Percentiles rank a stretch among this genome's conserved stretches.
Conservation (phyloP, 257 asterid genomes). For the Ehretia macrophylla region DNA sequence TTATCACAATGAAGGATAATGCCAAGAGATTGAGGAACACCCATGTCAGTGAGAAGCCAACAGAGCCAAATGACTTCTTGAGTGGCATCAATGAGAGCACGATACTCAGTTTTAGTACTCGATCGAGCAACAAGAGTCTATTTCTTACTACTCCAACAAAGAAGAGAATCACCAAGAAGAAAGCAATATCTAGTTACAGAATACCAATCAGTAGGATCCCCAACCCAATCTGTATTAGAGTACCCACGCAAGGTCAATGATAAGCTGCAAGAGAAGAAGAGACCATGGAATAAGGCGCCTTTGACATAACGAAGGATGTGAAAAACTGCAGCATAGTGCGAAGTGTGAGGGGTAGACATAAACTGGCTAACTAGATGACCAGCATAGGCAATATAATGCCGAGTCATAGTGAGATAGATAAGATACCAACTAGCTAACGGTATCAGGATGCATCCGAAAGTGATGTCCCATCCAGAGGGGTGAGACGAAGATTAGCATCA, state of each 20-base stretch:
- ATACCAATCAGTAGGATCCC: too few relatives aligned
- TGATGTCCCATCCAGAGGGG: too few relatives aligned
- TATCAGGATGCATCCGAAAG: too few relatives aligned
- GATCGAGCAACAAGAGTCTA: background rate
- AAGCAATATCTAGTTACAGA: background rate
- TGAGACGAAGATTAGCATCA: too few relatives aligned
- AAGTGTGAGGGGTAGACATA: background rate
- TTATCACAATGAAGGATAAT: too few relatives aligned
- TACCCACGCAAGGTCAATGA: too few relatives aligned
- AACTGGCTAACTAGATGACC: background rate
- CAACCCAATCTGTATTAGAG: too few relatives aligned
- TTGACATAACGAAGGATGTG: background rate
- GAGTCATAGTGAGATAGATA: background rate
- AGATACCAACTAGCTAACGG: background rate
- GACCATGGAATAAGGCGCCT: too few relatives aligned
- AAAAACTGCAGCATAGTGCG: background rate
- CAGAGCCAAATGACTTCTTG: background rate
- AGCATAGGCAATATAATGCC: background rate
- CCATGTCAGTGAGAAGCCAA: background rate
- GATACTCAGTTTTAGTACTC: background rate
- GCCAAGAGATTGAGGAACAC: background rate
- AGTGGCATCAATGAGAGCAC: constrained; percentile 1
- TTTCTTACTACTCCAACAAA: background rate
- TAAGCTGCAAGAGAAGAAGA: too few relatives aligned
- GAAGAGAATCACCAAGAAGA: background rate